Evolutionary conservation across 192 early-diverging fungal species (phyloP).

Genomic region (Phlyctochytrium bullatum): DNA sequence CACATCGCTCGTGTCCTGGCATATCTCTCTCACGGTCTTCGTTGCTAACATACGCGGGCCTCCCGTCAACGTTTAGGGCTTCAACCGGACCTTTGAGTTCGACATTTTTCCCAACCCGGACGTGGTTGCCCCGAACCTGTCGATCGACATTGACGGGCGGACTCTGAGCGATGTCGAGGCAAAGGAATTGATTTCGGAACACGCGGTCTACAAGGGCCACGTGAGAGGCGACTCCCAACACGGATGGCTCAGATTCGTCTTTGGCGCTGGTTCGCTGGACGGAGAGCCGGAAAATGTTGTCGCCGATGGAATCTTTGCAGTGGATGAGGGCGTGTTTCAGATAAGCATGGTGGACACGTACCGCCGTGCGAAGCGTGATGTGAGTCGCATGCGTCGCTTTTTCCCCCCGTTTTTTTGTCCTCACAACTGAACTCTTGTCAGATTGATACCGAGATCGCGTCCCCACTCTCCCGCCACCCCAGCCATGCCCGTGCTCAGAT

Average conservation of each 20-base stretch:
- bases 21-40: no score
- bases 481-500: constrained; percentile 19
- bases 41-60: no score
- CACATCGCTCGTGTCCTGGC: no score
- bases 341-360: not conserved
- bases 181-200: not conserved
- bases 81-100: constrained; percentile 2
- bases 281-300: not conserved
- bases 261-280: not conserved
- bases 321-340: not conserved
- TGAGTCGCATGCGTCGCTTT: not conserved
- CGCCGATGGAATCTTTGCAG: not conserved
- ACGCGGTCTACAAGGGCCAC: not conserved
- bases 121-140: not conserved
- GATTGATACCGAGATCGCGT: constrained; percentile 33
- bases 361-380: not conserved
- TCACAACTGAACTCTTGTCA: constrained; percentile 5
- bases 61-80: not conserved
- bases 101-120: not conserved
- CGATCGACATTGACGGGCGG: not conserved
- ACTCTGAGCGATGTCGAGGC: not conserved
- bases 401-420: not conserved
- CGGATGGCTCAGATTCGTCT: not conserved
- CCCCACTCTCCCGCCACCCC: constrained; percentile 20
- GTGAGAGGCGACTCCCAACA: not conserved